phyloP scores from a whole-genome alignment of 352 stramenopile species.

The Sclerospora graminicola region DNA sequence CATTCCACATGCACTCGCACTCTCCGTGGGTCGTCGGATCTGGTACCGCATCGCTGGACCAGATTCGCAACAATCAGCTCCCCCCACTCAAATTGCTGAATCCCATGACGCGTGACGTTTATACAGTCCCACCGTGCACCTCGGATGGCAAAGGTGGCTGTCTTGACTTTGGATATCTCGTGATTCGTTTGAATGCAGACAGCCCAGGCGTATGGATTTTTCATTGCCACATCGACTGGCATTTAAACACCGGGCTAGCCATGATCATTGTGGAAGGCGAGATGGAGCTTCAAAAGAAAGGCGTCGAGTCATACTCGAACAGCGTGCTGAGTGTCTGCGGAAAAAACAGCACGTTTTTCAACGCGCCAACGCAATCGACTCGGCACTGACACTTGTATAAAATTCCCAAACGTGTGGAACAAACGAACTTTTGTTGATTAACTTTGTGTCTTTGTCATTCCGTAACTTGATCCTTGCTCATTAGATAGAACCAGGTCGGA shows the following conservation, averaged over 20 bases:
- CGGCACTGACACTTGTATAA: no score
- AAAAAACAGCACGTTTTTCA: background rate
- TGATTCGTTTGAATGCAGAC: conserved; percentile 19
- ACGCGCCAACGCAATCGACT: no score
- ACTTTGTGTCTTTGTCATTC: no score
- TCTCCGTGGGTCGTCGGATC: conserved; percentile 11
- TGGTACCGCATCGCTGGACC: conserved; percentile 6
- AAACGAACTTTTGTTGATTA: no score
- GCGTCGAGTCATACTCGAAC: conserved; percentile 1
- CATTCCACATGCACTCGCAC: conserved; percentile 21
- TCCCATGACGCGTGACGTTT: conserved; percentile 12
- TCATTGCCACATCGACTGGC: conserved; percentile 26
- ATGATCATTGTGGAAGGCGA: conserved; percentile 14
- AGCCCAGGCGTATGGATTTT: conserved; percentile 23
- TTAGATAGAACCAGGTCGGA: no score
- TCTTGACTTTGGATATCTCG: conserved; percentile 6
- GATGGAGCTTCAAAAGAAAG: conserved; percentile 1
- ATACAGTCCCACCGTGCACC: conserved; percentile 11
- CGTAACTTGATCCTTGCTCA: no score
- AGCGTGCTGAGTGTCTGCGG: conserved; percentile 13
- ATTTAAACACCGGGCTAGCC: conserved; percentile 14
- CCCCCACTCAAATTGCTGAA: conserved; percentile 5
- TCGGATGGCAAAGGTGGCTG: conserved; percentile 3
- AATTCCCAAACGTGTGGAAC: no score
- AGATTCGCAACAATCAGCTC: conserved; percentile 3